Percentiles rank a stretch among this genome's conserved stretches.
phyloP scores from a whole-genome alignment of 2,329 filamentous ascomycete genomes.

The Aspergillus sp. region DNA sequence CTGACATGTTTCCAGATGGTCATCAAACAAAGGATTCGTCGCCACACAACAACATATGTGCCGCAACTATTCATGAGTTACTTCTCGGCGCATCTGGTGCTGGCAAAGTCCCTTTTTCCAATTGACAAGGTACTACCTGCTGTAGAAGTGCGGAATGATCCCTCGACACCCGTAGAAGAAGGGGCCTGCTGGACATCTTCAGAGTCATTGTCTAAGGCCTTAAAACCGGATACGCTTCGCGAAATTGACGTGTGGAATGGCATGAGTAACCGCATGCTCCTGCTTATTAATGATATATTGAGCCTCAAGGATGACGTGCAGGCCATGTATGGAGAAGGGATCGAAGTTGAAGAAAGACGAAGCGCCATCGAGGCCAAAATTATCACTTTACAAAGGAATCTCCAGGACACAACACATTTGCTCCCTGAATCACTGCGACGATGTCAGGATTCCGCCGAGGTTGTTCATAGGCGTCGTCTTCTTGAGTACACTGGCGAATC shows the following conservation, averaged over 20 bases:
- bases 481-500: conserved; percentile 4
- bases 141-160: not conserved
- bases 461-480: not conserved
- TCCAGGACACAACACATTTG: not conserved
- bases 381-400: not conserved
- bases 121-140: not conserved
- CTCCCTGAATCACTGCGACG: not conserved
- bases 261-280: not conserved
- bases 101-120: conserved; percentile 1
- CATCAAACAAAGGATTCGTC: not conserved
- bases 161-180: not conserved
- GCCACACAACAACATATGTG: not conserved
- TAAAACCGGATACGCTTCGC: not conserved
- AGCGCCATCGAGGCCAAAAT: not conserved
- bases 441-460: not conserved
- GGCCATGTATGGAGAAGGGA: not conserved
- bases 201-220: not conserved
- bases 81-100: conserved; percentile 1
- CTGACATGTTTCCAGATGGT: conserved; percentile 10
- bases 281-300: conserved; percentile 5
- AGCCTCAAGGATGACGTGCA: not conserved
- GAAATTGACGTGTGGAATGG: conserved; percentile 5
- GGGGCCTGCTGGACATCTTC: not conserved
- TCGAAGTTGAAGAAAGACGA: not conserved
- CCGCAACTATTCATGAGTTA: conserved; percentile 2